These are phyloP conservation scores for Schoenoplectus tabernaemontani DNA, from an alignment of 202 grass and related monocot species.

Conservation along the genomic window DNA sequence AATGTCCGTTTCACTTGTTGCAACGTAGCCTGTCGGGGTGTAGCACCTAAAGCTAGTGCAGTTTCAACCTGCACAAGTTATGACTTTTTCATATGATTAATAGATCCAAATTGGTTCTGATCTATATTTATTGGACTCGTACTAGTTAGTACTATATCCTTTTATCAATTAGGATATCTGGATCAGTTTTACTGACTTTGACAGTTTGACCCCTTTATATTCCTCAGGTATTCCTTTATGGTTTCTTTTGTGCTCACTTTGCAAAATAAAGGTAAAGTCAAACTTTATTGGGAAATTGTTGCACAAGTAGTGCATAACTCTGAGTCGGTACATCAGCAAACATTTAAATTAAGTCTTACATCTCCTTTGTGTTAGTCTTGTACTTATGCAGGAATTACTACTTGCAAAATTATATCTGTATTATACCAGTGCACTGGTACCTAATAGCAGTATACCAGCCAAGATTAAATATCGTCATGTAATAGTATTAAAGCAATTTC, in stretches of 20 bases:
- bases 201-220: not conserved
- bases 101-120: not conserved
- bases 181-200: not conserved
- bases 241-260: not conserved
- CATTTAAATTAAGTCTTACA: not conserved
- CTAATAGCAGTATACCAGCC: not conserved
- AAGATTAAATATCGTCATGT: not conserved
- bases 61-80: slow-evolving; percentile 34
- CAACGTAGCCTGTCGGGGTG: slow-evolving; percentile 34
- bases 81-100: not conserved
- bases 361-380: not conserved
- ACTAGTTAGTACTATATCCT: not conserved
- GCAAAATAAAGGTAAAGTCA: not conserved
- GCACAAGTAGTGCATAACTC: not conserved
- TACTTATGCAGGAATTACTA: not conserved
- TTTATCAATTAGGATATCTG: not conserved
- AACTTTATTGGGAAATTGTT: not conserved
- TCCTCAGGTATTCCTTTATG: not conserved
- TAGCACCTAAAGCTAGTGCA: slow-evolving; percentile 37
- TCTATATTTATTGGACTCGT: not conserved
- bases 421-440: not conserved
- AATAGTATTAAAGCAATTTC: not conserved
- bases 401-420: not conserved
- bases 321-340: not conserved
- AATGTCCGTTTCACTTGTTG: slow-evolving; percentile 42